Conservation (phyloP, 805 yeast genomes). For the Ogataea paraovalis region DNA sequence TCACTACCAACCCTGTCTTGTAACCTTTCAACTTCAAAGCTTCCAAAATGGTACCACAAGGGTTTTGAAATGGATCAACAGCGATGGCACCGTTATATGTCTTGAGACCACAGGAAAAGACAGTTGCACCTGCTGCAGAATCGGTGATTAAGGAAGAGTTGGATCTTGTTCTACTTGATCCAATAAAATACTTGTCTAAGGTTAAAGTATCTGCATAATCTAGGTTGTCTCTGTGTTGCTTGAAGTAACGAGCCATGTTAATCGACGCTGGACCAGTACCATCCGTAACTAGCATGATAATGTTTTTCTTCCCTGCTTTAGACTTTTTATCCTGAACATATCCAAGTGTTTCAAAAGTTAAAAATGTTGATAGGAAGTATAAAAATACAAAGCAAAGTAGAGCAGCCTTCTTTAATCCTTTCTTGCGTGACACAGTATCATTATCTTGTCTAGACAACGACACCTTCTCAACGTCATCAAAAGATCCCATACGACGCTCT, state of each 20-base stretch:
- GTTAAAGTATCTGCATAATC: slow-evolving; percentile 51
- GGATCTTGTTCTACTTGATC: slow-evolving; percentile 82
- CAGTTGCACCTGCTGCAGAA: slow-evolving; percentile 97
- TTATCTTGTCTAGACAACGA: not conserved
- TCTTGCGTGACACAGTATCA: not conserved
- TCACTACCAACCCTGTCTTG: slow-evolving; percentile 85
- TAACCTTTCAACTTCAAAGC: slow-evolving; percentile 81
- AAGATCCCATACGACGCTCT: not conserved
- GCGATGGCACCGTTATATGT: slow-evolving; percentile 90
- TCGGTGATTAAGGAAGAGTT: slow-evolving; percentile 78
- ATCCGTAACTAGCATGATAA: slow-evolving; percentile 86
- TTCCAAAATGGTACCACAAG: slow-evolving; percentile 87
- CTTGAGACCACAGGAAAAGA: slow-evolving; percentile 80
- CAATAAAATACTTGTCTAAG: slow-evolving; percentile 69
- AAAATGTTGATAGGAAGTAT: not conserved
- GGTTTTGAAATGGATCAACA: slow-evolving; percentile 61
- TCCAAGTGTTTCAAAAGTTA: not conserved
- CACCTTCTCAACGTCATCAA: not conserved
- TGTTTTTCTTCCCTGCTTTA: slow-evolving; percentile 62
- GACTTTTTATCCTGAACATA: not conserved
- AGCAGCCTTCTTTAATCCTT: not conserved
- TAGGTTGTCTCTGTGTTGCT: slow-evolving; percentile 55
- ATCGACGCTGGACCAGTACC: slow-evolving; percentile 95
- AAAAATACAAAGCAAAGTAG: not conserved
- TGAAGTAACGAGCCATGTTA: slow-evolving; percentile 72